Evolutionary conservation across 2,329 filamentous ascomycete species (phyloP), one percentile per base, ranked within the genome.

Genomic region (Aspergillus caelatus): DNA sequence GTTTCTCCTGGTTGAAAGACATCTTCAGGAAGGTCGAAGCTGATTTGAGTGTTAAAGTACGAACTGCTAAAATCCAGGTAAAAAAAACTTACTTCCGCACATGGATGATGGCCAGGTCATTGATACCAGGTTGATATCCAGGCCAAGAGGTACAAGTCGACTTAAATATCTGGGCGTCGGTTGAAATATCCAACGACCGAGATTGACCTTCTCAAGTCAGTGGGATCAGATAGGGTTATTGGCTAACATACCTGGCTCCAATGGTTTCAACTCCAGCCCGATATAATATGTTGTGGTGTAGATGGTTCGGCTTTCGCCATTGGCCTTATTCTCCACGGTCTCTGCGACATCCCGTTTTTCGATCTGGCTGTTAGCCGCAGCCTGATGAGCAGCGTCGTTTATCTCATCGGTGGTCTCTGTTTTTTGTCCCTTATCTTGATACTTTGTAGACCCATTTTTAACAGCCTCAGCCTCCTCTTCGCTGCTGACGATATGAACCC

Each of bases 281-380:
- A 99, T 93, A 75, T 98, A 99, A 77, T 94, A 94, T 1, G 94
- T 97, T 28, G 93, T 93, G 0, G 94, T 98, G 75, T 92, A 96
- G 32, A 98, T 80, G 53, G 82, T 84, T 59, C 80, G 78, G 39
- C 80, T 78, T 64, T 81, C 78, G 30, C 81, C 76, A 32, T 72
- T 76, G 46, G 77, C 77, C 32, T 74, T 71, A 46, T 76, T 73
- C 48, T 78, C 72, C 0, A 64, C 55, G 19, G 71, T 68, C 10
- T 78, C 75, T n/a, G 78, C 76, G 12, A 76, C 71, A 41, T 79
- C 75, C 4, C 74, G 72, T 52, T 80, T 78, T 57, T 79, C 75
- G 16, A 80, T 72, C 55, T 82, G 80, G 45, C 78, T 79, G 64
- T 82, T 74, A 19, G 82, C 80, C 11, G 81, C 82, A n/a, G 80